Base-by-base conservation (phyloP, 2,329 filamentous ascomycete species). In the Cryoendolithus antarcticus region DNA sequence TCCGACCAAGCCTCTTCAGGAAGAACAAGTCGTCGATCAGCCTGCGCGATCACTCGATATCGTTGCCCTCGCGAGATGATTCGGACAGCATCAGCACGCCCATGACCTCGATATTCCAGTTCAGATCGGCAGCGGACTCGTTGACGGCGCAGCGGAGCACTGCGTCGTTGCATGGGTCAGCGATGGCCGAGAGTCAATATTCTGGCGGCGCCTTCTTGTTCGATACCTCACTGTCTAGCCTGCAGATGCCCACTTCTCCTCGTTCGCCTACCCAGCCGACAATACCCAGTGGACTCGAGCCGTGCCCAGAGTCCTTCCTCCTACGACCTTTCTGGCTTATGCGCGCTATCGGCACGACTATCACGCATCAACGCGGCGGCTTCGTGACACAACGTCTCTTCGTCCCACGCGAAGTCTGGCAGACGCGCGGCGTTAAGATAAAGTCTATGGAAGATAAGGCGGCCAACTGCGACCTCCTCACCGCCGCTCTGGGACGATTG, bases 301-400 rank as follows among this genome's bases (percentile, higher is more conserved):
- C 91, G 3, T 98, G 93, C 57, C 91, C 91, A 1, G 84, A 82
- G 29, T 86, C 93, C 31, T 80, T 81, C 43, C 72, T 95, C 52
- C 70, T 96, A n/a, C 79, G 91, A 12, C 93, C 91, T 2, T 98
- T 95, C 61, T 98, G 91, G 91, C 70, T 98, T 33, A 94, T 98
- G 85, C 79, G 91, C 39, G 88, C 83, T 45, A 71, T 98, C 19
- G 93, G 91, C 56, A 86, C 95, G 58, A 94, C 88, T 0, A 76
- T 98, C 33, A 82, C 80, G 11, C 89, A 98, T 54, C 86, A 89
- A 2, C 78, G 86, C 13, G 91, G 91, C 30, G 91, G 88, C 10
- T 98, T 95, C 56, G 57, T 98, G 11, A 93, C 88, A 38, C 89
- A 80, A 13, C 88, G 86, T 51, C 72, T 98, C 0, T 98, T 98